Evolutionary conservation across 108 stramenopile species (phyloP), one percentile per base, ranked within the genome.

Genomic region (Cyclostephanos invisitatus): DNA sequence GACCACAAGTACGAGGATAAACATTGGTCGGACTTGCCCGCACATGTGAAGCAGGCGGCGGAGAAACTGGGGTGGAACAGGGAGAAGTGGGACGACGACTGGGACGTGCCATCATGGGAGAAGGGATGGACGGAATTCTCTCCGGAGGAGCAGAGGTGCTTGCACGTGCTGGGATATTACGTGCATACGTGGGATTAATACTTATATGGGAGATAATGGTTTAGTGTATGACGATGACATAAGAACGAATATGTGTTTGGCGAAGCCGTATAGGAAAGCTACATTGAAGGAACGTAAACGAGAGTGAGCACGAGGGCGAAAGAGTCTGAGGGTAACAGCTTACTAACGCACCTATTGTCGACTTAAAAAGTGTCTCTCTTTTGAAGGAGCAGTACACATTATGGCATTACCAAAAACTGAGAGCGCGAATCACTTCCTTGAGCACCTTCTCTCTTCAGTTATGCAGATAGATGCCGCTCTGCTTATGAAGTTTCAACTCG

Each of bases 11-110:
- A 85, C 36, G 82, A 89, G 36, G 50, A 80, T 25, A 66, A 35
- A 0, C 55, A 61, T 2, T 89, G 85, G 85, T 55, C 53, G 28
- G 84, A 86, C 59, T 62, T 89, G 50, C 85, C 88, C 8, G 56
- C 62, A 7, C n/a, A 63, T 17, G 78, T 70, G 18, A 46, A 85
- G 59, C 65, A 79, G 44, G 88, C 88, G 7, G 83, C 83, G 7
- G 61, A 61, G n/a, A 66, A 37, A 40, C 51, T 81, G 36, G 87
- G 87, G 28, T 86, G 81, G 67, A 79, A 80, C 32, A 38, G 79
- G 49, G 51, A 70, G 21, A 82, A 53, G 60, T 88, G 87, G 87
- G 83, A 85, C 49, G 71, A 85, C 46, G 80, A 81, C 51, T 72
- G 70, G 70, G 70, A 70, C 51, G 70, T 70, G 51, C 47, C 42